Conservation (phyloP, 2,329 filamentous ascomycete genomes). For the Pezicula neosporulosa region DNA sequence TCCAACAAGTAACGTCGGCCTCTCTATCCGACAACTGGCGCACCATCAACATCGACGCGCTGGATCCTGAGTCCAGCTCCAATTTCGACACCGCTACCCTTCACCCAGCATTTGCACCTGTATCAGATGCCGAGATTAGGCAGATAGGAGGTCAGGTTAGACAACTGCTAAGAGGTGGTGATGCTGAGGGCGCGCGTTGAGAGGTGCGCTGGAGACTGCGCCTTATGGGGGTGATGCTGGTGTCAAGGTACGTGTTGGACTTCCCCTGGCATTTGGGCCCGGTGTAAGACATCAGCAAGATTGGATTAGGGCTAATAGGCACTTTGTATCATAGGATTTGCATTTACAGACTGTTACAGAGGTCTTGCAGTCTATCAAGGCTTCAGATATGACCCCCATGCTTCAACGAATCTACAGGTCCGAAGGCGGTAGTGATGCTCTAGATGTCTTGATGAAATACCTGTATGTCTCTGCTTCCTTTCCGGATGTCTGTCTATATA, state of each 20-base stretch:
- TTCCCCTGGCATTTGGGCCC: neutral
- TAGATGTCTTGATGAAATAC: constrained; percentile 98
- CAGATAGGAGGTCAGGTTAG: constrained; percentile 76
- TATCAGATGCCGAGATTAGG: constrained; percentile 75
- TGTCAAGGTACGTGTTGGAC: constrained; percentile 49
- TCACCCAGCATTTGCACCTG: constrained; percentile 70
- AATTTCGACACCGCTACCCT: constrained; percentile 91
- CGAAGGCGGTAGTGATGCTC: constrained; percentile 75
- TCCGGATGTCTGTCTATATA: neutral
- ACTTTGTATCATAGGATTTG: constrained; percentile 57
- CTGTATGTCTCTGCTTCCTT: constrained; percentile 55
- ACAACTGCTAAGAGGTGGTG: constrained; percentile 82
- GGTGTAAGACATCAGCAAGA: neutral
- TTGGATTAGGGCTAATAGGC: neutral
- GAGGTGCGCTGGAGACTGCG: constrained; percentile 79
- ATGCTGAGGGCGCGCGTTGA: constrained; percentile 82
- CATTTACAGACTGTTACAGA: constrained; percentile 87
- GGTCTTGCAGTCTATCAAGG: constrained; percentile 93
- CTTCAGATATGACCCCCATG: constrained; percentile 90
- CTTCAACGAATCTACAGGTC: constrained; percentile 76
- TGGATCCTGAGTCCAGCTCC: constrained; percentile 82
- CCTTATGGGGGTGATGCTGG: constrained; percentile 64
- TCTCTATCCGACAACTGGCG: constrained; percentile 67
- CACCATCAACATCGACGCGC: constrained; percentile 90
- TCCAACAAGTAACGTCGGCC: constrained; percentile 59